Evolutionary conservation across 225 moss, liverwort and hornwort species (phyloP), one percentile per base, ranked within the genome.

Genomic region (Marchantia paleacea): DNA sequence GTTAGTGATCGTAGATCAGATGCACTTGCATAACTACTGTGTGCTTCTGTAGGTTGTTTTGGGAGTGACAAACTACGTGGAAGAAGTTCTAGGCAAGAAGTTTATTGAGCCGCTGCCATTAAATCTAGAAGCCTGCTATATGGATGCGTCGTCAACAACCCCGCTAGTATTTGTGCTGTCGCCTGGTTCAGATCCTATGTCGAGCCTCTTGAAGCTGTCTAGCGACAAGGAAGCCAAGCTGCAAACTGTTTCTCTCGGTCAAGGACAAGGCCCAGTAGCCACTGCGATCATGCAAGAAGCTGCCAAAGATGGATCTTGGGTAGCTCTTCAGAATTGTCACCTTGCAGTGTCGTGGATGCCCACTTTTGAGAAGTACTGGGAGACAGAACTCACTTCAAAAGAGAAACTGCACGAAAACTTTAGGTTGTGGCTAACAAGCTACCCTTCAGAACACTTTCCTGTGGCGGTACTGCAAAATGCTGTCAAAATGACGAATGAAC

Each of bases 341-440:
- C 73, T 94, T 0, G 94, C 96, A 3, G 90, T 94, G 1, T 94
- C 94, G 0, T 96, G 96, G 94, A 94, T 96, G 96, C 89, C 96
- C 8, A 88, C 92, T 0, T 95, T 95, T 80, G 92, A 96, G 80
- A 91, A 91, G 75, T 94, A 86, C 52, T 96, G 96, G 96, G 96
- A 96, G 53, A 83, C 89, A 29, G 92, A 96, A 80, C 76, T 96
- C 13, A 94, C 94, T 0, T 90, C 79, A 0, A 87, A 80, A 70
- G 89, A 91, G 0, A 92, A 91, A 75, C 92, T 95, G 2, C 86
- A 89, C 2, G 53, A 82, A 0, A 85, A 84, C 10, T 96, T 96
- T 12, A 63, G 96, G 64, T 81, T 96, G 22, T 96, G 96, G 96
- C 66, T 96, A 20, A 96, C 96, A 0, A 96, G 96, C 48, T 96